Evolutionary conservation across 2,329 filamentous ascomycete genomes (phyloP).

Genomic region (Curvularia verruculosa): DNA sequence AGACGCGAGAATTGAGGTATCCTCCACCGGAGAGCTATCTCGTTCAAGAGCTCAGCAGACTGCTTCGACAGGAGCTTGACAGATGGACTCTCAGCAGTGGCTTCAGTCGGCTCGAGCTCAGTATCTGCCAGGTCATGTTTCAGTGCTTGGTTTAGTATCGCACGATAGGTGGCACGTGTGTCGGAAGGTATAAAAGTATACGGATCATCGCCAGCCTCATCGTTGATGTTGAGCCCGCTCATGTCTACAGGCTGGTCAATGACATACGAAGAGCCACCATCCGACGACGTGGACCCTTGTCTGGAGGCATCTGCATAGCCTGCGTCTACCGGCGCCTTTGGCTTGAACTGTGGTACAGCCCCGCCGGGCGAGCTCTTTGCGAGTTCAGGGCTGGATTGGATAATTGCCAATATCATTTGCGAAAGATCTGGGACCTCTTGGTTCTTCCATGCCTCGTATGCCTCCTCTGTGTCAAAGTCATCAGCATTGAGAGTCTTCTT

Average conservation of each 20-base stretch:
- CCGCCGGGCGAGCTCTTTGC: conserved; percentile 73
- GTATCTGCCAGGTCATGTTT: conserved; percentile 64
- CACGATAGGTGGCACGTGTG: conserved; percentile 80
- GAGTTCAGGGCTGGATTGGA: conserved; percentile 83
- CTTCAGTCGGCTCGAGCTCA: conserved; percentile 57
- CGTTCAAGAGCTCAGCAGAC: conserved; percentile 81
- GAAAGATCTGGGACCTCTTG: conserved; percentile 86
- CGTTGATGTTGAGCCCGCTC: conserved; percentile 66
- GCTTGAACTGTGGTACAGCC: conserved; percentile 63
- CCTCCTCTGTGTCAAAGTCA: conserved; percentile 89
- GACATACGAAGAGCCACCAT: conserved; percentile 57
- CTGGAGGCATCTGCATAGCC: conserved; percentile 56
- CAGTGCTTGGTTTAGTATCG: conserved; percentile 78
- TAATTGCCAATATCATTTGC: conserved; percentile 89
- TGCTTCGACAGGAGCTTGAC: conserved; percentile 71
- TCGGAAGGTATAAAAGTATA: conserved; percentile 93
- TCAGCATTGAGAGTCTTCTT: conserved; percentile 76
- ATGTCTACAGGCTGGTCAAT: conserved; percentile 74
- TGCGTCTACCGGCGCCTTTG: conserved; percentile 49
- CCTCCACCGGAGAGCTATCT: conserved; percentile 87
- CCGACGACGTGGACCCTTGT: conserved; percentile 54
- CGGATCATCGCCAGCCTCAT: conserved; percentile 60
- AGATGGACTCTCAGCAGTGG: conserved; percentile 55
- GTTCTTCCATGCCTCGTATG: conserved; percentile 89
- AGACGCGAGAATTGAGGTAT: conserved; percentile 81